Evolutionary conservation across 2,329 filamentous ascomycete genomes (phyloP), one percentile per base, ranked within the genome.

Genomic region (Pezicula neosporulosa): DNA sequence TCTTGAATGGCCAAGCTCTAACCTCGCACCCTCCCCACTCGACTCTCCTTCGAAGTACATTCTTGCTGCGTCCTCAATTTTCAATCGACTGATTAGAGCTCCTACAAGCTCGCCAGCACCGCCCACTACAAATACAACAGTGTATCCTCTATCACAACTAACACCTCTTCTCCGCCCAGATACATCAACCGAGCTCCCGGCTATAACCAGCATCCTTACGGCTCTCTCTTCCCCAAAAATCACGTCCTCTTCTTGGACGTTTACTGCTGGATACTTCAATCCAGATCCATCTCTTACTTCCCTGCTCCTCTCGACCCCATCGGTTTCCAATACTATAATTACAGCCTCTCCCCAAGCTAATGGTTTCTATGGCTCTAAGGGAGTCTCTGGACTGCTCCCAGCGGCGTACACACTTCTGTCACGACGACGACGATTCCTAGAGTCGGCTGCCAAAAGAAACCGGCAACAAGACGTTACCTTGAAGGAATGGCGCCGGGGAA

Each of bases 241-340:
- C 61, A 73, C 77, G 9, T 78, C 82, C 33, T 89, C 88, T 0
- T 86, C 83, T 13, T 99, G 94, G 94, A 94, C 90, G 0, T 97
- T 99, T 68, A 97, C 94, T 1, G 94, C 94, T 0, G 94, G 94
- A 48, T 99, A 99, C 73, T 99, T 99, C 75, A 99, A 99, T 73
- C 96, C 96, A 50, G 91, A 91, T 6, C 87, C 91, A 0, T 84
- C 86, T 4, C 81, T 97, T 18, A 92, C 89, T 2, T 81, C 85
- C 37, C 80, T 96, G 1, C 77, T 99, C 0, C 83, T 99, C 30
- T 76, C 79, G 6, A 91, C 90, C 0, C 80, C 84, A 1, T 87
- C 86, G 0, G 70, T 72, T 1, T 77, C 77, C 39, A 94, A 90
- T 54, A 92, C 87, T 0, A 89, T 99, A 19, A 86, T 99, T 49